phyloP scores from a whole-genome alignment of 2,329 filamentous ascomycete genomes.

The Neonectria coccinea region DNA sequence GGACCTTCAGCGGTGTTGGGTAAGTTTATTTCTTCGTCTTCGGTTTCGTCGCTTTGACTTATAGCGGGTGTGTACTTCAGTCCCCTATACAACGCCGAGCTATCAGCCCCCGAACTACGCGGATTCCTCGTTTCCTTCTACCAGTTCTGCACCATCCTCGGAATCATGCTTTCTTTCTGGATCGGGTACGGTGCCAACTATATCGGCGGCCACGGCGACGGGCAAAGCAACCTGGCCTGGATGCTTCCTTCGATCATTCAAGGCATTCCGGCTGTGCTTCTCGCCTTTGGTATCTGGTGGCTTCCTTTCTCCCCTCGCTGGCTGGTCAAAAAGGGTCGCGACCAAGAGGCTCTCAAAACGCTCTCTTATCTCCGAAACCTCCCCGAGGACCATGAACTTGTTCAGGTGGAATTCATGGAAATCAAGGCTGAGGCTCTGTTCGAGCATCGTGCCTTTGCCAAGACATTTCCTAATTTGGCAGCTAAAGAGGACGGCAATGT shows the following conservation, averaged over 20 bases:
- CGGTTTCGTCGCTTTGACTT: background rate
- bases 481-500: conserved; percentile 56
- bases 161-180: conserved; percentile 64
- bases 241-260: conserved; percentile 60
- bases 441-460: conserved; percentile 76
- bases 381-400: conserved; percentile 70
- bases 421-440: conserved; percentile 84
- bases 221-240: conserved; percentile 57
- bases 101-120: conserved; percentile 72
- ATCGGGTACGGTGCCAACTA: conserved; percentile 59
- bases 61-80: conserved; percentile 24
- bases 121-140: conserved; percentile 74
- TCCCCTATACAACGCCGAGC: conserved; percentile 63
- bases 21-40: background rate
- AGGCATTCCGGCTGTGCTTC: conserved; percentile 58
- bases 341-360: conserved; percentile 68
- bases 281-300: conserved; percentile 78
- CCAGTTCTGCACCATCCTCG: conserved; percentile 59
- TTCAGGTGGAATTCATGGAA: conserved; percentile 83
- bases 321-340: conserved; percentile 78
- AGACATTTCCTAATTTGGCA: conserved; percentile 63
- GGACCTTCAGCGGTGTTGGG: conserved; percentile 57
- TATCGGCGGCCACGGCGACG: conserved; percentile 59
- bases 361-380: conserved; percentile 74
- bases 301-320: conserved; percentile 85